A percentile compares a stretch with the other conserved stretches of the same genome.
These are phyloP conservation scores for Hypseocharis bilobata DNA, from an alignment of 441 rosid genomes.

Conservation along the genomic window DNA sequence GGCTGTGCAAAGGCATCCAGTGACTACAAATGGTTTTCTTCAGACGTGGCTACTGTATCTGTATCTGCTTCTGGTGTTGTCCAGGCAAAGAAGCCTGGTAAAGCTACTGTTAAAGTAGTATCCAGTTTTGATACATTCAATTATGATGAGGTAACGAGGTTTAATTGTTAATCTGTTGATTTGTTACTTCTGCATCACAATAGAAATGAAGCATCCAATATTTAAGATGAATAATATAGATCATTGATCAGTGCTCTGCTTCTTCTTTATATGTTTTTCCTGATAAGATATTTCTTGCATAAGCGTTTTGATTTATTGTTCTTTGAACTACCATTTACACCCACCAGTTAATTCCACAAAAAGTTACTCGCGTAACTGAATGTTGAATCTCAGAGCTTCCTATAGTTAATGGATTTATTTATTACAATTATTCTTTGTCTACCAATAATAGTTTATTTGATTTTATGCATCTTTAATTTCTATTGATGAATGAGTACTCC, in stretches of 20 bases:
- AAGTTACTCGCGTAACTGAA: too few species aligned
- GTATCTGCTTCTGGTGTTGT: slow-evolving; percentile 67
- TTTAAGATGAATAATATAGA: slow-evolving; percentile 3
- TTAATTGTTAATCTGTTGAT: slow-evolving; percentile 7
- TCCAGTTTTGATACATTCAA: slow-evolving; percentile 69
- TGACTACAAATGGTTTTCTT: slow-evolving; percentile 92
- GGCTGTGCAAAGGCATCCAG: slow-evolving; percentile 73
- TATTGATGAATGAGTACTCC: too few species aligned
- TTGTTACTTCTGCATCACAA: neutral
- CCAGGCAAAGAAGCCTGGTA: slow-evolving; percentile 87
- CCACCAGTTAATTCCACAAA: too few species aligned
- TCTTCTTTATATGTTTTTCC: neutral
- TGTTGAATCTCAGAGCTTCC: too few species aligned
- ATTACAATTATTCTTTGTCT: too few species aligned
- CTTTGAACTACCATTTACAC: too few species aligned
- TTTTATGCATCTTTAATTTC: too few species aligned
- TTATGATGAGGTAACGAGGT: slow-evolving; percentile 66
- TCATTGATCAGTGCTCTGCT: neutral
- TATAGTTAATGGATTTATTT: too few species aligned
- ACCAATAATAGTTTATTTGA: too few species aligned
- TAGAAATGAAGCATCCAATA: neutral
- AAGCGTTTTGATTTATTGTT: too few species aligned
- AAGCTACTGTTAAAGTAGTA: slow-evolving; percentile 65
- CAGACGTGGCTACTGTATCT: slow-evolving; percentile 50
- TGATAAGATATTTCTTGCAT: neutral